phyloP scores from a whole-genome alignment of 495 filamentous ascomycete species.

The Xylaria intraflava region DNA sequence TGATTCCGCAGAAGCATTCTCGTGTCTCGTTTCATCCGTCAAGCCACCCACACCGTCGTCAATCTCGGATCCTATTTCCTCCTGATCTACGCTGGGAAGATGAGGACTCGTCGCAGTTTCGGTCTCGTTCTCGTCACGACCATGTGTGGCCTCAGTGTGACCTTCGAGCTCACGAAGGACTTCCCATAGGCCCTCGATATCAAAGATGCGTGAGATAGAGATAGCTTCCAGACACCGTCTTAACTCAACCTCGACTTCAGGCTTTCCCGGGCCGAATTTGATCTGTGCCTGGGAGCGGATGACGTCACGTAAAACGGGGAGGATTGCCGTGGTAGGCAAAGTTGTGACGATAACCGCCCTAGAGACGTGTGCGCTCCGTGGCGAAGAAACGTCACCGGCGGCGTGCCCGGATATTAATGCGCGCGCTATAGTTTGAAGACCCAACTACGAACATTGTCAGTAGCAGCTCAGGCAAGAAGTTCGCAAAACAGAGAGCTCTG shows the following conservation, averaged over 20 bases:
- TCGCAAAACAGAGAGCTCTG: not conserved
- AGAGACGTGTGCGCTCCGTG: not conserved
- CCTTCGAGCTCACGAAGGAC: constrained; percentile 41
- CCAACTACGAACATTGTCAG: constrained; percentile 23
- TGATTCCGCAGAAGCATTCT: not conserved
- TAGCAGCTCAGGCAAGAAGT: not conserved
- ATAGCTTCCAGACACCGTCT: constrained; percentile 42
- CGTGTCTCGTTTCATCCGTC: not conserved
- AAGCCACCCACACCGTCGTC: not conserved
- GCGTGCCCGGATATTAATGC: constrained; percentile 13
- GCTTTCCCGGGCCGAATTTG: constrained; percentile 10
- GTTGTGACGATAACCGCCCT: constrained; percentile 33
- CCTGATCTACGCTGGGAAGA: not conserved
- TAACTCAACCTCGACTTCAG: constrained; percentile 12
- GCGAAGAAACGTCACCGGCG: not conserved
- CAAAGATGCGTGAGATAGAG: constrained; percentile 52
- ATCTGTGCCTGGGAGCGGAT: constrained; percentile 23
- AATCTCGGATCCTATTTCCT: not conserved
- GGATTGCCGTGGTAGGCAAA: constrained; percentile 22
- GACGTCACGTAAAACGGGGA: constrained; percentile 28
- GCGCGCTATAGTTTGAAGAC: constrained; percentile 30
- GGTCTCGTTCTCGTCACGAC: not conserved
- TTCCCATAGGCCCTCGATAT: constrained; percentile 52
- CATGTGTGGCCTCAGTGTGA: not conserved
- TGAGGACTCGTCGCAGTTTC: not conserved